These are phyloP conservation scores for Daldinia eschscholtzii DNA, from an alignment of 2,329 filamentous ascomycete species.

Conservation along the genomic window DNA sequence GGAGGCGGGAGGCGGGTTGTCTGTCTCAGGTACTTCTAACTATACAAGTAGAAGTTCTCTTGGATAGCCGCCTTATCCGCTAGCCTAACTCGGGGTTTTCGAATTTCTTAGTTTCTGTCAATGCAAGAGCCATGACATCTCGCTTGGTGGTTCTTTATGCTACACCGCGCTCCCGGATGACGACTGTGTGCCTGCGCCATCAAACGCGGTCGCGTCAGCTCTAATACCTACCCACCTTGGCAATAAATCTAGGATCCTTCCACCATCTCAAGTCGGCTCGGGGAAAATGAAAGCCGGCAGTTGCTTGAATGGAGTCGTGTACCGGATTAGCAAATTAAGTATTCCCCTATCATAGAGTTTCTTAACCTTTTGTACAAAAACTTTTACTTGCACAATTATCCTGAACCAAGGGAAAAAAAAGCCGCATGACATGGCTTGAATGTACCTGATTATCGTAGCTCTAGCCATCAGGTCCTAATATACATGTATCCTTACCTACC, in stretches of 20 bases:
- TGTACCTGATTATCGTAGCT: constrained; percentile 17
- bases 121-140: constrained; percentile 27
- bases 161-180: constrained; percentile 31
- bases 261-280: constrained; percentile 18
- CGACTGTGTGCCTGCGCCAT: constrained; percentile 32
- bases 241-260: constrained; percentile 38
- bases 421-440: constrained; percentile 12
- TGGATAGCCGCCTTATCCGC: constrained; percentile 42
- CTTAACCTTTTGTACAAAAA: constrained; percentile 27
- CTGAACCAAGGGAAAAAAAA: constrained; percentile 10
- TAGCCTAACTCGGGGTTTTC: constrained; percentile 18
- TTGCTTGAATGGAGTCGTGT: constrained; percentile 18
- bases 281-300: constrained; percentile 27
- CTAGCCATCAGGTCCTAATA: background rate
- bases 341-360: constrained; percentile 18
- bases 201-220: constrained; percentile 38
- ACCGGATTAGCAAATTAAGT: constrained; percentile 17
- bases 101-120: constrained; percentile 28
- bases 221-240: constrained; percentile 39
- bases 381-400: constrained; percentile 26
- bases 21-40: constrained; percentile 12
- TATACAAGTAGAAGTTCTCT: background rate
- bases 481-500: constrained; percentile 12
- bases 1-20: constrained; percentile 4
- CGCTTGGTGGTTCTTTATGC: constrained; percentile 22